Evolutionary conservation across 23 red algal species (phyloP).

Genomic region (Chondrus crispus): DNA sequence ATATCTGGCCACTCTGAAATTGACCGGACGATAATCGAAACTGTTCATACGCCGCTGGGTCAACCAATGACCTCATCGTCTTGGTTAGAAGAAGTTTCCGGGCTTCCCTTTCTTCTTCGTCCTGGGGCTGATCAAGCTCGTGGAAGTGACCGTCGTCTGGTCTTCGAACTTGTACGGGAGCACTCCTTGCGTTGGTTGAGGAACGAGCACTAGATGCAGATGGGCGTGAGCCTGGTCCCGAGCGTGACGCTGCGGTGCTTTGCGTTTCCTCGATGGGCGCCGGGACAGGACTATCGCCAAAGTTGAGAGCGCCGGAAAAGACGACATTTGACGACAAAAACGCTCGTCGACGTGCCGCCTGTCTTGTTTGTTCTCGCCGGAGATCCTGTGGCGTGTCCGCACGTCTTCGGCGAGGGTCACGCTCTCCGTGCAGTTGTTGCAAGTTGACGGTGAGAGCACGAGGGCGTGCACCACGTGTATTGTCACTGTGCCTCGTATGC

Average conservation of each 20-base stretch:
- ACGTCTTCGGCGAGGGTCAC: background rate
- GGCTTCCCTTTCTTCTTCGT: slow-evolving; percentile 39
- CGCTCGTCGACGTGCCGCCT: slow-evolving; percentile 54
- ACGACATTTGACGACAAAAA: slow-evolving; percentile 61
- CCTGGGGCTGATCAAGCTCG: slow-evolving; percentile 21
- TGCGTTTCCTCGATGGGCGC: background rate
- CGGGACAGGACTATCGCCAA: background rate
- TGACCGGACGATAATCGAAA: slow-evolving; percentile 44
- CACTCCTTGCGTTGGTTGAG: background rate
- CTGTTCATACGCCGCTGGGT: slow-evolving; percentile 57
- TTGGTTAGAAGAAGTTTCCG: slow-evolving; percentile 39
- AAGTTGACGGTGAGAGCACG: slow-evolving; percentile 57
- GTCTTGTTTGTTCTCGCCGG: slow-evolving; percentile 39
- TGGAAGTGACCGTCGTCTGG: slow-evolving; percentile 54
- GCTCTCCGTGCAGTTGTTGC: slow-evolving; percentile 42
- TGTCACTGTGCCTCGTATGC: slow-evolving; percentile 30
- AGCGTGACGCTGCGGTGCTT: background rate
- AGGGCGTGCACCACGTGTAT: background rate
- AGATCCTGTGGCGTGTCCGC: slow-evolving; percentile 11
- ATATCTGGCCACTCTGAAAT: slow-evolving; percentile 32
- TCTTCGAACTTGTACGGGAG: slow-evolving; percentile 14
- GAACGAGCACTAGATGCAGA: background rate
- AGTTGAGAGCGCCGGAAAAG: slow-evolving; percentile 29
- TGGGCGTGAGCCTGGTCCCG: background rate
- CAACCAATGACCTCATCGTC: slow-evolving; percentile 52